Base-by-base conservation (phyloP, 2,329 filamentous ascomycete species). In the Scedosporium apiospermum region DNA sequence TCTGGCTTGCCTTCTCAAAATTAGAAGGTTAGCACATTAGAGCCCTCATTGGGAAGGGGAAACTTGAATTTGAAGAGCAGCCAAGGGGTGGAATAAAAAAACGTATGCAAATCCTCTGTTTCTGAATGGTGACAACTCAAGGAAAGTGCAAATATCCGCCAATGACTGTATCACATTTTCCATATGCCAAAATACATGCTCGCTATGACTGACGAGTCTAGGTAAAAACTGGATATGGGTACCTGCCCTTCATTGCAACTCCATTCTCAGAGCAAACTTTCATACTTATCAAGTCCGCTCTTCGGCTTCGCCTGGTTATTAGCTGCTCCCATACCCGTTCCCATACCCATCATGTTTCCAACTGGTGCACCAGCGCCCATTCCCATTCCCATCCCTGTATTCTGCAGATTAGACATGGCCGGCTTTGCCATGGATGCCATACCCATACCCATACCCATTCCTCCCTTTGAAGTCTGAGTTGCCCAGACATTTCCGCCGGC, bases 201-300 rank as follows among this genome's bases (percentile, higher is more conserved):
- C 60, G 60, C 60, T 61, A 61, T 61, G 60, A 6, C 34, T 16
- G n/a, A 18, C 10, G 6, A 7, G 27, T 38, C 16, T 58, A 38
- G 34, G 34, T 38, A 38, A 38, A 38, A 38, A 38, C 34, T 38
- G 34, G 34, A 38, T 38, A 38, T 38, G 34, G 34, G 51, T 27
- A 21, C 12, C 18, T 27, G 12, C 51, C 51, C 23, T 27, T 27
- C 7, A 6, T 55, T 14, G 18, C 23, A 23, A 23, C 55, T n/a
- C 27, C 12, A 34, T 38, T 16, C 16, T 69, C 75, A 88, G 67
- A 89, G 72, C 67, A 89, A 71, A 74, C 87, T 89, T 72, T 87
- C 82, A 66, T 88, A 89, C 74, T 86, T 87, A 72, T 88, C 85
- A 73, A 89, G 75, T 0, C 86, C 85, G 4, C 80, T 79, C 68